These are phyloP conservation scores for Terfezia claveryi DNA, from an alignment of 495 filamentous ascomycete genomes.

Conservation along the genomic window DNA sequence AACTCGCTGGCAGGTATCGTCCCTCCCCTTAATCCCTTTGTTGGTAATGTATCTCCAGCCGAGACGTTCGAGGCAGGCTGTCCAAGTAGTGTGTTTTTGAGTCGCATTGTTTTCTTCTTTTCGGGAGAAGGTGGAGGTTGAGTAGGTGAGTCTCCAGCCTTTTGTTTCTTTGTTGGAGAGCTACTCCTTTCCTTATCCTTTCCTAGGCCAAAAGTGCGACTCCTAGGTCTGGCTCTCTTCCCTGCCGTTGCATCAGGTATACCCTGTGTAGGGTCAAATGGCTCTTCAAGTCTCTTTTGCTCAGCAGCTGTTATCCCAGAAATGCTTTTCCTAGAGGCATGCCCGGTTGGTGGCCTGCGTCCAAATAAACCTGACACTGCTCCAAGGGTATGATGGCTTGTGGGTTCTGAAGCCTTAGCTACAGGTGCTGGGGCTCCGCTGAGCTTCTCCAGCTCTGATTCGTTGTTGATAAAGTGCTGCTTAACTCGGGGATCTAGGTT, in stretches of 20 bases:
- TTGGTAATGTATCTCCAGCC: constrained; percentile 25
- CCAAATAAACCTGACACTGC: constrained; percentile 24
- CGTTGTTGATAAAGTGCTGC: constrained; percentile 78
- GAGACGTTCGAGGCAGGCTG: constrained; percentile 27
- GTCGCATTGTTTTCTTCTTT: constrained; percentile 26
- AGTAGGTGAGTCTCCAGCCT: constrained; percentile 23
- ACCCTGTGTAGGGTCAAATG: background rate
- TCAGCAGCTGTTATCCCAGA: constrained; percentile 22
- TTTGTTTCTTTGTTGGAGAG: background rate
- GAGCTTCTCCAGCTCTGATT: constrained; percentile 27
- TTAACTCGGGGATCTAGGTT: constrained; percentile 75
- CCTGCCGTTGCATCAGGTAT: constrained; percentile 18
- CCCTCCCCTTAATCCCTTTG: constrained; percentile 21
- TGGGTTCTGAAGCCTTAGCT: constrained; percentile 2
- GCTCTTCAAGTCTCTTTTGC: constrained; percentile 4
- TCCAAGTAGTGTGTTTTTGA: constrained; percentile 28
- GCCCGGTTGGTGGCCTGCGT: constrained; percentile 55
- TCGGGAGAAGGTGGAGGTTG: constrained; percentile 9
- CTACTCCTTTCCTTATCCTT: constrained; percentile 23
- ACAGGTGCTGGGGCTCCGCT: constrained; percentile 4
- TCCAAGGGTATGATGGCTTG: background rate
- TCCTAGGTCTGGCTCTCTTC: constrained; percentile 28
- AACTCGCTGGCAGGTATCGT: constrained; percentile 12
- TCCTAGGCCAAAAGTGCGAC: constrained; percentile 19
- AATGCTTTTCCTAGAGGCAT: constrained; percentile 32